Conservation (phyloP, 2,329 filamentous ascomycete species). For the Fusarium nematophilum region DNA sequence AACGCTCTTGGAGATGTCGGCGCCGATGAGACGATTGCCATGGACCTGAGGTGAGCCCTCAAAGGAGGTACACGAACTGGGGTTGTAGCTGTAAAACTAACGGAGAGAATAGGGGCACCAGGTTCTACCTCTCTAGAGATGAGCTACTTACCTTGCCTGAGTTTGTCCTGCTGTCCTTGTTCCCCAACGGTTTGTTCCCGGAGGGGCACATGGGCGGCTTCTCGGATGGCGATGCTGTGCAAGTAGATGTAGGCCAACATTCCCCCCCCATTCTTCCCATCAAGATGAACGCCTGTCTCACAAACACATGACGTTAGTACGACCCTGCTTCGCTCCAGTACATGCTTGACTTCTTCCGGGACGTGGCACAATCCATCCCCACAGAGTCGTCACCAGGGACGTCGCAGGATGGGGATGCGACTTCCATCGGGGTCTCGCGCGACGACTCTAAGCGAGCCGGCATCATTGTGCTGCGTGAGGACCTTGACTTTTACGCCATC, state of each 20-base stretch:
- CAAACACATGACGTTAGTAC: slow-evolving; percentile 71
- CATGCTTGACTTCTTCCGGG: slow-evolving; percentile 98
- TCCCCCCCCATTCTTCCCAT: not conserved
- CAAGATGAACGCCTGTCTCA: slow-evolving; percentile 13
- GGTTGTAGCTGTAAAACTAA: slow-evolving; percentile 36
- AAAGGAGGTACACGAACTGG: not conserved
- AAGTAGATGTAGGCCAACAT: slow-evolving; percentile 86
- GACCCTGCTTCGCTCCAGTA: slow-evolving; percentile 96
- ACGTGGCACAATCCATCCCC: slow-evolving; percentile 95
- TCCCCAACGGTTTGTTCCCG: slow-evolving; percentile 97
- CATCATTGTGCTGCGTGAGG: slow-evolving; percentile 96
- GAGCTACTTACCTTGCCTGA: slow-evolving; percentile 95
- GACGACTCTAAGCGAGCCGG: slow-evolving; percentile 92
- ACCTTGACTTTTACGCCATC: slow-evolving; percentile 97
- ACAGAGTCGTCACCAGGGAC: slow-evolving; percentile 75
- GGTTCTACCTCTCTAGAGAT: slow-evolving; percentile 93
- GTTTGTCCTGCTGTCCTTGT: slow-evolving; percentile 96
- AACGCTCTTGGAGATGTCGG: slow-evolving; percentile 90
- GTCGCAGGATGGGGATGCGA: slow-evolving; percentile 71
- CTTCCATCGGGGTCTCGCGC: slow-evolving; percentile 74
- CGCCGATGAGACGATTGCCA: slow-evolving; percentile 92
- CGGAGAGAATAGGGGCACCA: slow-evolving; percentile 75
- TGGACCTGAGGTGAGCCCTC: slow-evolving; percentile 84
- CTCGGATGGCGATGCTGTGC: slow-evolving; percentile 92
- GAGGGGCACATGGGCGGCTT: slow-evolving; percentile 96